Base-by-base conservation (phyloP, 768 basidiomycete genomes). In the Lentinula sp. region DNA sequence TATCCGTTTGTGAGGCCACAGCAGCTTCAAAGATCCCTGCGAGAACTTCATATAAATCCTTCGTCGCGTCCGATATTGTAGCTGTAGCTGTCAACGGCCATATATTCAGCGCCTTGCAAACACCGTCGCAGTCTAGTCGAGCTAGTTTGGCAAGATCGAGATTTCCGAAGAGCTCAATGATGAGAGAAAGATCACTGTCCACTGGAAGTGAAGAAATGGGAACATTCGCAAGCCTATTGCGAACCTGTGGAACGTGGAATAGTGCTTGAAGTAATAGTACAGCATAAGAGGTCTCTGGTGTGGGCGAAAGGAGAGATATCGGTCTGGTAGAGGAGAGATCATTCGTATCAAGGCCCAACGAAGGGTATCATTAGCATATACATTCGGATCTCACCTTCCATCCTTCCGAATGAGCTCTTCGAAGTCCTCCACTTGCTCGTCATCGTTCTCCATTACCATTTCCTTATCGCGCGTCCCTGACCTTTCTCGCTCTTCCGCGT, bases 181-280 rank as follows among this genome's bases (percentile, higher is more conserved):
- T 35, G 5, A 11, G 28, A 32, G 37, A 43, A 8, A 40, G 18
- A 5, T 56, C 55, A 23, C 11, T 21, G 8, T 21, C 11, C 32
- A 28, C 55, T 37, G 16, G n/a, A 5, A 13, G 2, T 32, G 37
- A 28, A 9, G n/a, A 34, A 32, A 56, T 39, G 5, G 8, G 10
- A 4, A 42, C 37, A 3, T n/a, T n/a, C 23, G 55, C 40, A 43
- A 56, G 40, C 55, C 55, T 37, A 7, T 21, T 11, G 13, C 55
- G 55, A 42, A 56, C 55, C 15, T 56, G 55, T 56, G 55, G 55
- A 13, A 56, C 55, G 16, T 56, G 55, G 16, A 40, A 56, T 16
- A 56, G 55, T 10, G 55, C 55, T 56, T 56, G 55, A 16, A 56
- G 55, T n/a, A 56, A 37, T 13, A 56, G 11, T 21, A 13, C 55